A percentile compares a stretch with the other conserved stretches of the same genome.
phyloP scores from a whole-genome alignment of 108 stramenopile genomes.

The Cyclotella sp. region DNA sequence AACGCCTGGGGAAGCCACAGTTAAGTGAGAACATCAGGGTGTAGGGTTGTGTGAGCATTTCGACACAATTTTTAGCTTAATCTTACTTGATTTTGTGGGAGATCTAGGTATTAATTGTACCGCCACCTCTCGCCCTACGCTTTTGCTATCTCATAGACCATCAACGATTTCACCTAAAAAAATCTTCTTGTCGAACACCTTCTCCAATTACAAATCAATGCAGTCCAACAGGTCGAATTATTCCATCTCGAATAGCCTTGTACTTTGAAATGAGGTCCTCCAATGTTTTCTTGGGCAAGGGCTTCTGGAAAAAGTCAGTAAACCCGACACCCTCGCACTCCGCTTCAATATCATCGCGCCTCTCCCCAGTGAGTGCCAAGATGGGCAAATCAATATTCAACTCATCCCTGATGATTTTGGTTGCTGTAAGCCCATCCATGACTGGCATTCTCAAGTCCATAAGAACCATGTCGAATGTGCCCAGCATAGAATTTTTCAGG shows the following conservation, averaged over 20 bases:
- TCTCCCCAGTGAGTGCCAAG: constrained; percentile 41
- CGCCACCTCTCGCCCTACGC: too few species aligned
- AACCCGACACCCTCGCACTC: constrained; percentile 43
- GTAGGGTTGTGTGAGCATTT: too few species aligned
- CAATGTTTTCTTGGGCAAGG: constrained; percentile 12
- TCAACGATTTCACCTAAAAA: too few species aligned
- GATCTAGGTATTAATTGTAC: too few species aligned
- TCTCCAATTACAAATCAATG: too few species aligned
- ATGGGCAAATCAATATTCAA: constrained; percentile 34
- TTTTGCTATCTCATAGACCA: too few species aligned
- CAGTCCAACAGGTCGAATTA: too few species aligned
- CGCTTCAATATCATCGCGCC: constrained; percentile 17
- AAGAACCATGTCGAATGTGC: constrained; percentile 45
- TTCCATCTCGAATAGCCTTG: not conserved
- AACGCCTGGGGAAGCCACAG: too few species aligned
- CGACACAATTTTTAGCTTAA: too few species aligned
- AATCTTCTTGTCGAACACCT: too few species aligned
- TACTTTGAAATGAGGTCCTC: constrained; percentile 9
- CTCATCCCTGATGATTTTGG: constrained; percentile 38
- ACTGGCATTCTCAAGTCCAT: constrained; percentile 72
- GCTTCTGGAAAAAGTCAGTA: constrained; percentile 34
- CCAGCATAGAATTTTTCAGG: constrained; percentile 30
- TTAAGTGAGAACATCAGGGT: too few species aligned
- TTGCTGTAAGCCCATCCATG: constrained; percentile 65
- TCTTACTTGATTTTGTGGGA: too few species aligned